Evolutionary conservation across 2,329 filamentous ascomycete species (phyloP).

Genomic region (Ilyonectria sp.): DNA sequence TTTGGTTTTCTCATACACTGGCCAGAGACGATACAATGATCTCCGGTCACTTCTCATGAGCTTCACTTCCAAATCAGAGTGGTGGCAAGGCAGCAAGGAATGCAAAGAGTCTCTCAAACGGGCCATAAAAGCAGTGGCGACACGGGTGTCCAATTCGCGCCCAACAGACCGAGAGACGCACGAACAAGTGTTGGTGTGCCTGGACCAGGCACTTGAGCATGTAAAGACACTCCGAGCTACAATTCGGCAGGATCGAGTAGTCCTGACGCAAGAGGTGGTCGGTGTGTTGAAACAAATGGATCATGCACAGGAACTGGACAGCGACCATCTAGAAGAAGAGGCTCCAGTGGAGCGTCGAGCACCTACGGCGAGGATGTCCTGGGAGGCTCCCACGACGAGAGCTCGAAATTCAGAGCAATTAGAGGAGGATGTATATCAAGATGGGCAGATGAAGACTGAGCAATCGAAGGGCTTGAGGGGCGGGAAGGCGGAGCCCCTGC

Average conservation of each 20-base stretch:
- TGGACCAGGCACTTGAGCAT: constrained; percentile 42
- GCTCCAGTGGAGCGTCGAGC: constrained; percentile 24
- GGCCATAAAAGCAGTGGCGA: constrained; percentile 54
- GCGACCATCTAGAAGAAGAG: constrained; percentile 26
- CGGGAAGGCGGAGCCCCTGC: constrained; percentile 13
- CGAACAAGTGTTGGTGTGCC: constrained; percentile 40
- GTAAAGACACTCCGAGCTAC: constrained; percentile 42
- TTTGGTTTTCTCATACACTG: constrained; percentile 54
- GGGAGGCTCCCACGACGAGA: constrained; percentile 23
- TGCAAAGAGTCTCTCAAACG: constrained; percentile 58
- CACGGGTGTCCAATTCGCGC: constrained; percentile 39
- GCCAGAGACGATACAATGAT: constrained; percentile 50
- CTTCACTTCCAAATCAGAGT: constrained; percentile 51
- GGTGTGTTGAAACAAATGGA: constrained; percentile 41
- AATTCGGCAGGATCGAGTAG: constrained; percentile 37
- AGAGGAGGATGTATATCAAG: constrained; percentile 1
- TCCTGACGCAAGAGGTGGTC: constrained; percentile 36
- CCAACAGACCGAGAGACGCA: constrained; percentile 37
- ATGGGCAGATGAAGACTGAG: neutral
- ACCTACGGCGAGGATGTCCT: constrained; percentile 28
- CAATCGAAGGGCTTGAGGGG: neutral
- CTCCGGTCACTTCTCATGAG: constrained; percentile 50
- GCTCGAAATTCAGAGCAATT: constrained; percentile 2
- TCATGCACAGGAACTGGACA: constrained; percentile 32
- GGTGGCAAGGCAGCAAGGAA: constrained; percentile 56